Evolutionary conservation across 768 basidiomycete genomes (phyloP), one percentile per base, ranked within the genome.

Genomic region (Suillus americanus): DNA sequence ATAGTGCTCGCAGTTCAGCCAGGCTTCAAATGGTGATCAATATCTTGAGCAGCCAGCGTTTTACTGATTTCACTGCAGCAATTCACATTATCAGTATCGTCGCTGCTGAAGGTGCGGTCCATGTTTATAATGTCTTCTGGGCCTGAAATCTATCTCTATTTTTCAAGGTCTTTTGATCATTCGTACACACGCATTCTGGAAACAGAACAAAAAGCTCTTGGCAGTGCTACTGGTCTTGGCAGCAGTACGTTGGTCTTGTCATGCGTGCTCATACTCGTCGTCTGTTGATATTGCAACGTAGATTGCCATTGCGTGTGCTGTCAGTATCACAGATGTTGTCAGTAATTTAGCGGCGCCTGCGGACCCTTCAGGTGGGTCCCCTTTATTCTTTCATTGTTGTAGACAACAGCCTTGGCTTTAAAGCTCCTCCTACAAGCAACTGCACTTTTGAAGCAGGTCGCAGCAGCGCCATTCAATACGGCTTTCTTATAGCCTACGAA

Each of bases 171-270:
- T 54, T 54, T n/a, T 54, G 33, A 54, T 54, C 53, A n/a, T 54
- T 54, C 53, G 53, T 35, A 54, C 53, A 35, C 35, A 54, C 28
- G 37, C 16, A 16, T 63, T 63, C 55, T 63, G 62, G 62, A 48
- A 41, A 41, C 51, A 60, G 30, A 63, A 3, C 37, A 63, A 63
- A 12, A 63, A 7, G 50, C 12, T 63, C 16, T 33, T 59, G 23
- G 59, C 25, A n/a, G 4, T 38, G 8, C 41, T 63, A 23, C 25
- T 63, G 28, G 40, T 59, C 16, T 41, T 20, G 33, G 62, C 53
- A 23, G 60, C 35, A 25, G 62, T 63, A 37, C 35, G 62, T 63
- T 20, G 8, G 16, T 25, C 38, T 40, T 4, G 9, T 57, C 3
- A 37, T 16, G 23, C 23, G 25, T 25, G 55, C 51, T 56, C 37